Evolutionary conservation across 495 filamentous ascomycete species (phyloP).

Genomic region (Rhypophila decipiens): DNA sequence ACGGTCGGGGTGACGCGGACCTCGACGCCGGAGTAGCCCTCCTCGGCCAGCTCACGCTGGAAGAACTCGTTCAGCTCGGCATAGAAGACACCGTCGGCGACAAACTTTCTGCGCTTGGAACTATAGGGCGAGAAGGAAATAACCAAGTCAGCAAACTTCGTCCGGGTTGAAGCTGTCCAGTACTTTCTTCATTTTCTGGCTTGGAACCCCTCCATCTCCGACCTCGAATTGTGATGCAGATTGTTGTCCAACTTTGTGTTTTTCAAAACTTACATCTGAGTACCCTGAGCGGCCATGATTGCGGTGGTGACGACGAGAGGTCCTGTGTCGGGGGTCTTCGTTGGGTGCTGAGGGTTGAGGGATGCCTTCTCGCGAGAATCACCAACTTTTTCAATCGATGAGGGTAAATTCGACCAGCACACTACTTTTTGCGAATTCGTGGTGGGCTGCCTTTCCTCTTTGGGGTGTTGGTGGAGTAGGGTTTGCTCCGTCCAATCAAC

Average conservation of each 20-base stretch:
- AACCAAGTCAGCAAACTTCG: not conserved
- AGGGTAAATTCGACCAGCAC: constrained; percentile 27
- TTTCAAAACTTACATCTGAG: constrained; percentile 46
- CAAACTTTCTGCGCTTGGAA: constrained; percentile 99
- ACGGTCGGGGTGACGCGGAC: constrained; percentile 99
- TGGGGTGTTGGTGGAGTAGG: constrained; percentile 23
- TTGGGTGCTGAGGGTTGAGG: constrained; percentile 18
- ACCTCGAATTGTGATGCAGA: not conserved
- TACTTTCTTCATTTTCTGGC: constrained; percentile 2
- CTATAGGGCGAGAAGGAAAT: constrained; percentile 32
- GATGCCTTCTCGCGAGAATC: constrained; percentile 24
- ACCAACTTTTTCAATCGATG: constrained; percentile 21
- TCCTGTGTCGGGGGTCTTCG: constrained; percentile 20
- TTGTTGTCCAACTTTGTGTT: not conserved
- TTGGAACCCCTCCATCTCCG: no score
- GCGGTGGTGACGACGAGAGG: constrained; percentile 26
- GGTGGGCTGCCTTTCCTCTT: constrained; percentile 24
- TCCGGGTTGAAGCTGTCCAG: constrained; percentile 14
- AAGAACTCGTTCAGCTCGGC: constrained; percentile 99
- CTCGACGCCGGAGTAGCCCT: constrained; percentile 99
- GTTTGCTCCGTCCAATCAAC: constrained; percentile 21
- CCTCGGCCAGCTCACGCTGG: constrained; percentile 99
- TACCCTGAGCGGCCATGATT: constrained; percentile 46
- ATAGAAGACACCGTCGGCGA: constrained; percentile 99
- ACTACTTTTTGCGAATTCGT: constrained; percentile 30